Evolutionary conservation across 2,329 filamentous ascomycete species (phyloP).

Genomic region (Teratosphaeria nubilosa): DNA sequence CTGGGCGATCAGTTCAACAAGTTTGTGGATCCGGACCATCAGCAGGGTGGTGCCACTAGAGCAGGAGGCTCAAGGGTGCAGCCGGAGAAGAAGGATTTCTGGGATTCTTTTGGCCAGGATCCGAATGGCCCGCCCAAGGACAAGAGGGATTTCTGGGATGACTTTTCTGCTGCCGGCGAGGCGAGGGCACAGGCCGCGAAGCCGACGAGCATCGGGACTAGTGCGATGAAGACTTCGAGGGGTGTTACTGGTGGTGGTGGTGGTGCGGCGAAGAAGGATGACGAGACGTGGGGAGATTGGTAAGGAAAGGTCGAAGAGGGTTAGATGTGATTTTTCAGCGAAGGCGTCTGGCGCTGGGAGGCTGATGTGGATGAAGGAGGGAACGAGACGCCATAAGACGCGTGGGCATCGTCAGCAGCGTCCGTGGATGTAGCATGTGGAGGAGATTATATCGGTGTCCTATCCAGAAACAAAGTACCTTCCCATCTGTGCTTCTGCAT

Average conservation of each 20-base stretch:
- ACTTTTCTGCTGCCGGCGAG: constrained; percentile 31
- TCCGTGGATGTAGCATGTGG: no score
- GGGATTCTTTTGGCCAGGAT: constrained; percentile 75
- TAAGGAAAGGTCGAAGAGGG: constrained; percentile 9
- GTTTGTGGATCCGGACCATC: constrained; percentile 59
- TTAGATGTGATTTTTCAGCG: neutral
- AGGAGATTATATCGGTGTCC: no score
- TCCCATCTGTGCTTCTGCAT: no score
- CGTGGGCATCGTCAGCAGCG: no score
- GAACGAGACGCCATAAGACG: neutral
- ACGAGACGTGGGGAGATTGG: constrained; percentile 48
- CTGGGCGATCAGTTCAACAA: constrained; percentile 72
- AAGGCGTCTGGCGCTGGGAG: neutral
- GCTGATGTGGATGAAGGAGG: neutral
- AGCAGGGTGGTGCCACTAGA: constrained; percentile 2
- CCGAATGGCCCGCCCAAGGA: constrained; percentile 40
- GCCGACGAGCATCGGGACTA: constrained; percentile 48
- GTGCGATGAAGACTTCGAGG: constrained; percentile 46
- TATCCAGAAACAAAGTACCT: no score
- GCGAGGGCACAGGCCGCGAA: constrained; percentile 14
- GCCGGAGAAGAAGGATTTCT: constrained; percentile 70
- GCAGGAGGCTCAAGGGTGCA: constrained; percentile 35
- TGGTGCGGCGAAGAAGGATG: constrained; percentile 39
- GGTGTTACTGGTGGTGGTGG: constrained; percentile 14
- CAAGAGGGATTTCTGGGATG: constrained; percentile 46